Percentiles rank a stretch among this genome's conserved stretches.
These are phyloP conservation scores for Cucurbitaria berberidis DNA, from an alignment of 2,329 filamentous ascomycete species.

Conservation along the genomic window DNA sequence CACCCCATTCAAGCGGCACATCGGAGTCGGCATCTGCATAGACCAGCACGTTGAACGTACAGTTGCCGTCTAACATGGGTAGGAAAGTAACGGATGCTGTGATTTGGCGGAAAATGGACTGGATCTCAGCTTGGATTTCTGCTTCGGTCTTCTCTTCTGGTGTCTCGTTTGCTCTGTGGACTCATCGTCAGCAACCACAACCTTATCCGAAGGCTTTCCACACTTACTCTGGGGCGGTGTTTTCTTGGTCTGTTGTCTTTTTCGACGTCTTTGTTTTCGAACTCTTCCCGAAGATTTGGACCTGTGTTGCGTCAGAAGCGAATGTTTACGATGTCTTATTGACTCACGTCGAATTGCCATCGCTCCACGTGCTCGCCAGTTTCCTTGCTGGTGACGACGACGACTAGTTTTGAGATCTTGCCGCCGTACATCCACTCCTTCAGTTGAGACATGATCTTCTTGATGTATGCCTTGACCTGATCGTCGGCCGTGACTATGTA, in stretches of 20 bases:
- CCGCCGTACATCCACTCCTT: slow-evolving; percentile 97
- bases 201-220: not conserved
- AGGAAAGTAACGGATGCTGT: slow-evolving; percentile 97
- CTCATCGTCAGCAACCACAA: slow-evolving; percentile 25
- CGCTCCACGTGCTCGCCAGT: slow-evolving; percentile 94
- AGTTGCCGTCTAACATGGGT: slow-evolving; percentile 90
- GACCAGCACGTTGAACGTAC: slow-evolving; percentile 97
- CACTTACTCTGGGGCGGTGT: slow-evolving; percentile 62
- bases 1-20: slow-evolving; percentile 97
- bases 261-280: slow-evolving; percentile 58
- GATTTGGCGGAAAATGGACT: slow-evolving; percentile 96
- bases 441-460: slow-evolving; percentile 98
- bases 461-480: slow-evolving; percentile 98
- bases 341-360: slow-evolving; percentile 91
- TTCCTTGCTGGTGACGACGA: slow-evolving; percentile 96
- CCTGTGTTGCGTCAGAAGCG: slow-evolving; percentile 48
- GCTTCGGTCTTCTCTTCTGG: slow-evolving; percentile 80
- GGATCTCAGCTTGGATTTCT: slow-evolving; percentile 95
- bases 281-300: slow-evolving; percentile 63
- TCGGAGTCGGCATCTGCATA: slow-evolving; percentile 97
- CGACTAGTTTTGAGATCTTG: slow-evolving; percentile 96
- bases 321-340: slow-evolving; percentile 22
- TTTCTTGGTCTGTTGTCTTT: slow-evolving; percentile 70
- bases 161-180: slow-evolving; percentile 32
- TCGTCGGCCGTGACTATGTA: slow-evolving; percentile 84